Percentiles rank a stretch among this genome's conserved stretches.
phyloP scores from a whole-genome alignment of 2,329 filamentous ascomycete genomes.

The Aspergillus udagawae region DNA sequence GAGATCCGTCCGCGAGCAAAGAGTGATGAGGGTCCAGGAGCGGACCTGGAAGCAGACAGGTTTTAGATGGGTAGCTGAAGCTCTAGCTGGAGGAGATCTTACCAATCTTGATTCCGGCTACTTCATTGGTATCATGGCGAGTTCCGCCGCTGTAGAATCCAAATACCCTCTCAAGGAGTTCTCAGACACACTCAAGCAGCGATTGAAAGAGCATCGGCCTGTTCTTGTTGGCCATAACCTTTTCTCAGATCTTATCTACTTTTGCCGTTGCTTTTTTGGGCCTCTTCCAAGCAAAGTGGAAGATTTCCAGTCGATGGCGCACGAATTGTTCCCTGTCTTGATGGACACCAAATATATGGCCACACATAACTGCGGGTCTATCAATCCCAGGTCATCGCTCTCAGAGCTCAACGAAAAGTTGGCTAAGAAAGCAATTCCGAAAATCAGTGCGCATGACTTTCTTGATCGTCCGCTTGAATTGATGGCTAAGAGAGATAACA shows the following conservation, averaged over 20 bases:
- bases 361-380: conserved; percentile 51
- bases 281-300: conserved; percentile 52
- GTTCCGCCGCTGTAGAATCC: conserved; percentile 11
- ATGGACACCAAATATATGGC: conserved; percentile 63
- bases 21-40: conserved; percentile 22
- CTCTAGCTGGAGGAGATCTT: conserved; percentile 41
- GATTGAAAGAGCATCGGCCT: conserved; percentile 44
- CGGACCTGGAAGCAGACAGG: conserved; percentile 36
- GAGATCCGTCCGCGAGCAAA: conserved; percentile 25
- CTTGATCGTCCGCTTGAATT: background rate
- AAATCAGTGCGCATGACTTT: conserved; percentile 24
- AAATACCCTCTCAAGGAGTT: conserved; percentile 22
- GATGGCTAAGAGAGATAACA: conserved; percentile 18
- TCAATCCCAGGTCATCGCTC: conserved; percentile 43
- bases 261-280: conserved; percentile 58
- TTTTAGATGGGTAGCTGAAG: conserved; percentile 47
- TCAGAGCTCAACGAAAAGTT: conserved; percentile 26
- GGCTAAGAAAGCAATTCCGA: conserved; percentile 21
- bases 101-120: conserved; percentile 31
- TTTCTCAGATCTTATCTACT: conserved; percentile 60
- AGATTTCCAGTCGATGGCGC: conserved; percentile 50
- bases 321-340: conserved; percentile 53
- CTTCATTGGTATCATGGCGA: conserved; percentile 23
- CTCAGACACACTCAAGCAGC: conserved; percentile 31
- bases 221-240: conserved; percentile 61